Evolutionary conservation across 225 moss, liverwort and hornwort genomes (phyloP), one percentile per base, ranked within the genome.

Genomic region (Marchantia paleacea): DNA sequence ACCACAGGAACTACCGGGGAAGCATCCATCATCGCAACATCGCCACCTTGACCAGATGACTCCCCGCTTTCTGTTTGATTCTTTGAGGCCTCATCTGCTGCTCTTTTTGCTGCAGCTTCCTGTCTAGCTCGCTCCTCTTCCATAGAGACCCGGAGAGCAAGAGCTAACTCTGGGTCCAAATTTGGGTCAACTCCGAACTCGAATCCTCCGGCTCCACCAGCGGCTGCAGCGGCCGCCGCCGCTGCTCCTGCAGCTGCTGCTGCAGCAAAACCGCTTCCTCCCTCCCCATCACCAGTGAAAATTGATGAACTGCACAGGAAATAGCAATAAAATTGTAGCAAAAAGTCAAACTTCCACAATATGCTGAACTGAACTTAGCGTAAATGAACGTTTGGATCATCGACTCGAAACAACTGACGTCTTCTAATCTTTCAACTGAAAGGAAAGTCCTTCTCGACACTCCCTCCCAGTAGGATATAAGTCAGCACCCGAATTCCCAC

Each of bases 181-280:
- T 99, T 99, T 74, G 99, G 99, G 85, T 99, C 95, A 71, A 99
- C 95, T 31, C 99, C 99, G 75, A 99, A 99, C 83, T 99, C 99
- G 81, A 94, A 99, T 13, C 90, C 93, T 76, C 93, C 97, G 49
- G 86, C 91, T 77, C 97, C 94, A 29, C 94, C 92, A 55, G 92
- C 94, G 75, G 89, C 93, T 61, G 93, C 99, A 39, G 93, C 94
- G 9, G 97, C 97, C 49, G 97, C 97, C 1, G 97, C 97, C 67
- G 97, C 97, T 52, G 95, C 97, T 82, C 91, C 91, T 64, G 97
- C 97, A 0, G 99, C 99, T 48, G 99, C 99, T 52, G 99, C 99
- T 73, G 99, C 99, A 4, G 99, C 99, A 84, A 95, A 99, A 30
- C 99, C 99, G 82, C 99, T 95, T 67, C 95, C 97, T 53, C 95